These are phyloP conservation scores for Moricandia moricandioides DNA, from an alignment of 345 rosid genomes.

Conservation along the genomic window DNA sequence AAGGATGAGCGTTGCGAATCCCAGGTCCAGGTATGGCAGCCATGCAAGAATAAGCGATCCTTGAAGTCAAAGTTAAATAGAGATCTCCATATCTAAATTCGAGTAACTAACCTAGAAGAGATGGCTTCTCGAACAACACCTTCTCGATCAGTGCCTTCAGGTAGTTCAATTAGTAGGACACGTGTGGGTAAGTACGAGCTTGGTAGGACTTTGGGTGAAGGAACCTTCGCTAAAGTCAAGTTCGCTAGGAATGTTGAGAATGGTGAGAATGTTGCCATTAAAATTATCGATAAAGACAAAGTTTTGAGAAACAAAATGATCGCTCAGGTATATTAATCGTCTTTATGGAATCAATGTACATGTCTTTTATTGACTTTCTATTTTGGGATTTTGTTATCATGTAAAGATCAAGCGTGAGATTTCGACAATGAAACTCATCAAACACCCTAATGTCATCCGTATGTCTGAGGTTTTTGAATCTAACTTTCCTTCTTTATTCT, in stretches of 20 bases:
- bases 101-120: background rate
- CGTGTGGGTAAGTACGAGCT: constrained; percentile 93
- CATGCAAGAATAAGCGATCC: no score
- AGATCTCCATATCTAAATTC: no score
- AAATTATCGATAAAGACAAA: constrained; percentile 91
- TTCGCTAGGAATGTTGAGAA: constrained; percentile 73
- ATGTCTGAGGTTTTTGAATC: constrained; percentile 74
- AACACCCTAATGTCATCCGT: constrained; percentile 93
- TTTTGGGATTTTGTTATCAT: constrained; percentile 21
- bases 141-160: constrained; percentile 21
- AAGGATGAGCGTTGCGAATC: no score
- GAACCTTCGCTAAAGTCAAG: constrained; percentile 96
- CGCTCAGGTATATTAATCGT: constrained; percentile 55
- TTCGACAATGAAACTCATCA: constrained; percentile 85
- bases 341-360: background rate
- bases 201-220: constrained; percentile 91
- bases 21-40: no score
- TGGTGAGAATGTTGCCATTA: constrained; percentile 79
- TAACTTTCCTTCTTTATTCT: background rate
- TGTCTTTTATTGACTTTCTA: background rate
- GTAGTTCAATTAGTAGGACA: constrained; percentile 47
- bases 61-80: no score
- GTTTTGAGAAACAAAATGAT: constrained; percentile 87
- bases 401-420: constrained; percentile 89
- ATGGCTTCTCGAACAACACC: constrained; percentile 44